phyloP scores from a whole-genome alignment of 257 asterid genomes.

The Scutellaria baicalensis region DNA sequence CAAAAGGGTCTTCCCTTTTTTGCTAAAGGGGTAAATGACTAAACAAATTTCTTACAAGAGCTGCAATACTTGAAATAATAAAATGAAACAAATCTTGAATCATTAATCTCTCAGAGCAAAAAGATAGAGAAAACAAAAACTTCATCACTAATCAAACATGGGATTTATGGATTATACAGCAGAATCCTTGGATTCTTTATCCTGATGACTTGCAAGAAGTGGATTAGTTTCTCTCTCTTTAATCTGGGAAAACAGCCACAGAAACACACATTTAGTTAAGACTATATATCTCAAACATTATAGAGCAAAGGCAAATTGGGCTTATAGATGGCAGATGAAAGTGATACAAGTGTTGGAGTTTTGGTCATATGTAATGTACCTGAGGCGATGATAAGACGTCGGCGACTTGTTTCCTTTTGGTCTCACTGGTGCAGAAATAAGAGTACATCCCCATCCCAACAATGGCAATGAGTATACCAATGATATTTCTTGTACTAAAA shows the following conservation, averaged over 20 bases:
- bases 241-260: slow-evolving; percentile 19
- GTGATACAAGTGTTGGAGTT: background rate
- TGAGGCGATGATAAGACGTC: slow-evolving; percentile 42
- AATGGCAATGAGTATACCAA: slow-evolving; percentile 72
- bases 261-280: background rate
- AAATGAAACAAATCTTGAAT: background rate
- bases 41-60: slow-evolving; percentile 8
- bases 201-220: slow-evolving; percentile 43
- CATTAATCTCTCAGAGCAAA: background rate
- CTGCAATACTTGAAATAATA: slow-evolving; percentile 9
- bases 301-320: background rate
- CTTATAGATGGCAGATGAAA: background rate
- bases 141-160: slow-evolving; percentile 10
- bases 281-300: background rate
- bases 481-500: slow-evolving; percentile 61
- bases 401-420: slow-evolving; percentile 48
- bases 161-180: slow-evolving; percentile 17
- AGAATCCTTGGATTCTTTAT: slow-evolving; percentile 51
- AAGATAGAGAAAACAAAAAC: background rate
- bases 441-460: slow-evolving; percentile 86
- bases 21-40: background rate
- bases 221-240: slow-evolving; percentile 71
- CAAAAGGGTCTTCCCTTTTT: too few species aligned
- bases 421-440: slow-evolving; percentile 69
- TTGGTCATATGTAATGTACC: slow-evolving; percentile 17